A percentile compares a stretch with the other conserved stretches of the same genome.
Conservation (phyloP, 2,329 filamentous ascomycete species). For the Coniochaeta hoffmannii region DNA sequence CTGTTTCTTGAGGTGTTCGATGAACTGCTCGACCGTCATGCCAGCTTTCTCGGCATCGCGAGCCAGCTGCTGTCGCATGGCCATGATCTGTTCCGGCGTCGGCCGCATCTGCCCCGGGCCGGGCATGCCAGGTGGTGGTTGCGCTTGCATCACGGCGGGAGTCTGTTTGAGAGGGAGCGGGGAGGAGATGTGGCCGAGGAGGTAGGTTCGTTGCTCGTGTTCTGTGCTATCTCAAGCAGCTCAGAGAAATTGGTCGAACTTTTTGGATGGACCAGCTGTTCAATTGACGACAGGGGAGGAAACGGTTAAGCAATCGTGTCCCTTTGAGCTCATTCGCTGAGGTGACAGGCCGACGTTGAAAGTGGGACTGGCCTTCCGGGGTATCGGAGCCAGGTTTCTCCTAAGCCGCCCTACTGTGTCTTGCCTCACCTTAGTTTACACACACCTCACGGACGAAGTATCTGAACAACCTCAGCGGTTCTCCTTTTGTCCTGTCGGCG, state of each 20-base stretch:
- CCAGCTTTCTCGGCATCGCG: slow-evolving; percentile 78
- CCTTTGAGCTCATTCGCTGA: background rate
- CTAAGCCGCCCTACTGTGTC: background rate
- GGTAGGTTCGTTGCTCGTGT: background rate
- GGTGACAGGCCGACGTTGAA: background rate
- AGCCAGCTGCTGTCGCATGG: slow-evolving; percentile 76
- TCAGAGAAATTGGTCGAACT: background rate
- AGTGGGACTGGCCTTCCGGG: background rate
- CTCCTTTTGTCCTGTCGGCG: background rate
- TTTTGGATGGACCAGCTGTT: slow-evolving; percentile 9
- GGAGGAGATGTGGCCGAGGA: background rate
- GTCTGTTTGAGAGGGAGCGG: background rate
- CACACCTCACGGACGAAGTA: too few relatives aligned
- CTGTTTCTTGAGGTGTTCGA: slow-evolving; percentile 59
- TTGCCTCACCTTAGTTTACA: background rate
- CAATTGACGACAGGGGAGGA: slow-evolving; percentile 6
- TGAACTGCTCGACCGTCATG: slow-evolving; percentile 78
- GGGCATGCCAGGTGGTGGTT: slow-evolving; percentile 16
- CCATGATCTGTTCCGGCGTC: slow-evolving; percentile 73
- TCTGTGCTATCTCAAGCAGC: background rate
- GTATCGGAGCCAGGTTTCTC: background rate
- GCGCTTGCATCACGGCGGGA: background rate
- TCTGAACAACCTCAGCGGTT: background rate
- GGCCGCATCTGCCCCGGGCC: slow-evolving; percentile 21
- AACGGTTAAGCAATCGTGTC: background rate